Percentiles rank a stretch among this genome's conserved stretches.
Evolutionary conservation across 75 land plant species (phyloP).

Genomic region (Gnetum montanum): DNA sequence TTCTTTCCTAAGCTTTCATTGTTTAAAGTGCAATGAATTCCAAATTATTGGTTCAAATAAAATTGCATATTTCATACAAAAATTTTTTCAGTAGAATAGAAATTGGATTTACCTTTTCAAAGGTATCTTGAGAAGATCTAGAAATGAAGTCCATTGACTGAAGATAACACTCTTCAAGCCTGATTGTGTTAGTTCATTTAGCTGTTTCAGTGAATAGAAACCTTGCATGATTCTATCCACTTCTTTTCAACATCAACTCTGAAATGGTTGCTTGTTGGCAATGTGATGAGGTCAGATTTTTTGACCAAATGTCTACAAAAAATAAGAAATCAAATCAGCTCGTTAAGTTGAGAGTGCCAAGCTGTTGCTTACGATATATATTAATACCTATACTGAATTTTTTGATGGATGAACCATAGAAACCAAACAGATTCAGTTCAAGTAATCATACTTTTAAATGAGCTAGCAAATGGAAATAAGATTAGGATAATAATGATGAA

Average conservation of each 20-base stretch:
- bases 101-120: slow-evolving; percentile 9
- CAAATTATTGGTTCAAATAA: too few relatives aligned
- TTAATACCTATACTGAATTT: background rate
- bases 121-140: slow-evolving; percentile 76
- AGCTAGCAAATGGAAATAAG: too few relatives aligned
- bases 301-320: slow-evolving; percentile 21
- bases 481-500: too few relatives aligned
- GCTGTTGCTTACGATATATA: background rate
- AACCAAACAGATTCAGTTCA: background rate
- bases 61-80: too few relatives aligned
- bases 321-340: background rate
- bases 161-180: slow-evolving; percentile 67
- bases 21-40: too few relatives aligned
- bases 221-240: slow-evolving; percentile 76
- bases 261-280: slow-evolving; percentile 50
- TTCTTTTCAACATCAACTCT: slow-evolving; percentile 52
- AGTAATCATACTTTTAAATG: too few relatives aligned
- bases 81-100: background rate
- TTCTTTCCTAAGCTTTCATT: too few relatives aligned
- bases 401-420: background rate
- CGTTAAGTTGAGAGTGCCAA: background rate
- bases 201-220: slow-evolving; percentile 39
- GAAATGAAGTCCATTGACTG: slow-evolving; percentile 86
- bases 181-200: slow-evolving; percentile 20
- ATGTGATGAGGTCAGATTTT: slow-evolving; percentile 65